Evolutionary conservation across 2,329 filamentous ascomycete species (phyloP).

Genomic region (Dryadomyces quercivorus): DNA sequence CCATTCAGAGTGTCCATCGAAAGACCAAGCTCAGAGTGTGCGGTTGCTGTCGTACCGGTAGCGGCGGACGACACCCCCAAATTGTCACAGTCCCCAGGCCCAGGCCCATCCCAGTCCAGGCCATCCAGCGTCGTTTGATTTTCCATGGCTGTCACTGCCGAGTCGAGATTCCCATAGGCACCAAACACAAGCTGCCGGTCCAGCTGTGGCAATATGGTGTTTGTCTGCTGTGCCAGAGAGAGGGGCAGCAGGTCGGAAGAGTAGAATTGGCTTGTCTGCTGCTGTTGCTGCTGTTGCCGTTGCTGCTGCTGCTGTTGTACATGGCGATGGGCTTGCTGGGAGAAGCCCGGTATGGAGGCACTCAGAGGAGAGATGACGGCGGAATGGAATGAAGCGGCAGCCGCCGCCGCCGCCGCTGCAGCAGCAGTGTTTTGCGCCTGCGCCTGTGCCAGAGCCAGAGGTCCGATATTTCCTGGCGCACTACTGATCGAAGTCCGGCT

Average conservation of each 20-base stretch:
- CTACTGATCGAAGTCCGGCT: slow-evolving; percentile 28
- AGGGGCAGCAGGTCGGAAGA: slow-evolving; percentile 41
- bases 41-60: neutral
- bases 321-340: slow-evolving; percentile 16
- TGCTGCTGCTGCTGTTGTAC: slow-evolving; percentile 4
- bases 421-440: slow-evolving; percentile 25
- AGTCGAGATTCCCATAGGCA: slow-evolving; percentile 49
- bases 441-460: slow-evolving; percentile 28
- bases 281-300: slow-evolving; percentile 1
- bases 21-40: neutral
- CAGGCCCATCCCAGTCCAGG: slow-evolving; percentile 25
- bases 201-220: slow-evolving; percentile 51
- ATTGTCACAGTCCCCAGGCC: slow-evolving; percentile 3
- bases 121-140: slow-evolving; percentile 29
- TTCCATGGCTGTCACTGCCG: slow-evolving; percentile 26
- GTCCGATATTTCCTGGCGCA: slow-evolving; percentile 27
- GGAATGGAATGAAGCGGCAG: slow-evolving; percentile 27
- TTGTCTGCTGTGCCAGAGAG: slow-evolving; percentile 33
- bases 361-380: slow-evolving; percentile 37
- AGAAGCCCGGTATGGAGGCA: slow-evolving; percentile 28
- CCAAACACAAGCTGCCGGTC: slow-evolving; percentile 67
- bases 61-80: neutral
- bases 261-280: slow-evolving; percentile 26
- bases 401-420: slow-evolving; percentile 33
- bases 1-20: slow-evolving; percentile 14